Evolutionary conservation across 2,329 filamentous ascomycete genomes (phyloP), one percentile per base, ranked within the genome.

Genomic region (Aspergillus viridinutans): DNA sequence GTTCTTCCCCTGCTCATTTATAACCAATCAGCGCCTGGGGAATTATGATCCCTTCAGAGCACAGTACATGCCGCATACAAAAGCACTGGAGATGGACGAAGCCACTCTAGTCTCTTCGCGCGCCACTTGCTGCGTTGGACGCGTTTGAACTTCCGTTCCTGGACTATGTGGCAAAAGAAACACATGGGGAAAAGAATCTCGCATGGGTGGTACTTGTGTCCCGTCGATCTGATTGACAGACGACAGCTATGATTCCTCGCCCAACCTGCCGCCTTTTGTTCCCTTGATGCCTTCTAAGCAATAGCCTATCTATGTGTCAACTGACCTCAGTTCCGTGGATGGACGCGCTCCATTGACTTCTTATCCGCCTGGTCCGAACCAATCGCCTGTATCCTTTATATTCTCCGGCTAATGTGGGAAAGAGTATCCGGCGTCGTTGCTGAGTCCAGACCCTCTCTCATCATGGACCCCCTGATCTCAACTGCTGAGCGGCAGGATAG

Each of bases 261-360:
- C n/a, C 50, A 29, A 52, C 40, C 40, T 26, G 32, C 25, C 32
- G 59, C 47, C 57, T 10, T 10, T 55, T 59, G 58, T 42, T 29
- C 49, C 12, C 32, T 35, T 35, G 12, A 35, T 6, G 5, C 32
- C 12, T 35, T 14, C 9, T 35, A 14, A 35, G 32, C 32, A 35
- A 14, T 17, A 35, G 29, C 9, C 1, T 12, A 14, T 4, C 29
- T 32, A 32, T 12, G 29, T 32, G 29, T 32, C 29, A 14, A 32
- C 29, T 32, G 29, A 14, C 12, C 29, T 17, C 5, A 14, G 32
- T 35, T 35, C 32, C 17, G 14, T 17, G 12, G 4, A 35, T 35
- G 32, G 14, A 38, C 32, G 14, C 32, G 17, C 32, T 38, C 14
- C 14, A 5, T 38, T 17, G 14, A 38, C 32, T 17, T 17, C 14